Base-by-base conservation (phyloP, 75 land plant genomes). In the Adiantum capillusveneris region DNA sequence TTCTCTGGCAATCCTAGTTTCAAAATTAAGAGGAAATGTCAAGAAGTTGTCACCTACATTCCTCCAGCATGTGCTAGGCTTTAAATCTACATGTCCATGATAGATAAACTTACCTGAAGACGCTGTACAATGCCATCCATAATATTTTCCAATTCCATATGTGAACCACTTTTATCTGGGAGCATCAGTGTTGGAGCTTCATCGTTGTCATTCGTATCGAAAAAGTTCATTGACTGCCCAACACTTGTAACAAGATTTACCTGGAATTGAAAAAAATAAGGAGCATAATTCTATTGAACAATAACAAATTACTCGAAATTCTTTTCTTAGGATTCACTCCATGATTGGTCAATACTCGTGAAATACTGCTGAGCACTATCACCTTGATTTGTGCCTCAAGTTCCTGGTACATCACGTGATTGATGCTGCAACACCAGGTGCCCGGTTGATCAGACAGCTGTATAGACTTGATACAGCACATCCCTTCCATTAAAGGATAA, bases 371-470 rank as follows among this genome's bases (percentile, higher is more conserved):
- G n/a, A 34, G 37, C 37, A 29, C 6, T 20, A 30, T 65, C n/a
- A 81, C 88, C 84, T 81, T 58, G 29, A 81, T 24, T 20, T 29
- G 48, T 2, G 50, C 29, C 17, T 29, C 1, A 17, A 85, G 79
- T 60, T 81, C 84, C 1, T 70, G 69, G 37, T 81, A 67, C 12
- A 25, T 48, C 17, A 79, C 64, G 44, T 85, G 89, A 34, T 43
- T 37, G 27, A 76, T 77, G 25, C 31, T 27, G 57, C 81, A 73
- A 39, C 55, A 31, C 58, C 80, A 68, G n/a, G 17, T 25, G 31
- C 77, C 82, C 59, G 51, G 57, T 46, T 26, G 42, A 25, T 44
- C 53, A 45, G 88, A 84, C 1, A 79, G 36, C n/a, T 58, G 27
- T 46, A 85, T 65, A 18, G 71, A 2, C 27, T 76, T 71, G 13